Evolutionary conservation across 495 filamentous ascomycete genomes (phyloP).

Genomic region (Neurospora tetrasperma): DNA sequence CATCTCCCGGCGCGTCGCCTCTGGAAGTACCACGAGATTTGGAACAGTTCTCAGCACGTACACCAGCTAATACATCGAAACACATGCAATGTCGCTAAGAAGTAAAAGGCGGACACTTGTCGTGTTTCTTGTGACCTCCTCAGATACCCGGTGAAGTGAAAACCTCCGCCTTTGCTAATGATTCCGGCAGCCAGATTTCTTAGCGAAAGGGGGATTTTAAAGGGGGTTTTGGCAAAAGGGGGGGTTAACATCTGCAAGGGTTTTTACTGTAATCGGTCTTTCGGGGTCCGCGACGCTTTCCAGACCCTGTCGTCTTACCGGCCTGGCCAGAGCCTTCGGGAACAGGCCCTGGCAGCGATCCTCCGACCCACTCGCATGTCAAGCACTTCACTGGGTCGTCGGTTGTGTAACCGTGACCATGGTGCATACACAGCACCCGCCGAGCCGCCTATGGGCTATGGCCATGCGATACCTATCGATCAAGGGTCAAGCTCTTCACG

Average conservation of each 20-base stretch:
- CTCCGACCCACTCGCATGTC: background rate
- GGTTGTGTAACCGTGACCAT: background rate
- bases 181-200: too few relatives aligned
- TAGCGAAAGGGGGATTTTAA: too few relatives aligned
- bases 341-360: background rate
- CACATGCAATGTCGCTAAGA: background rate
- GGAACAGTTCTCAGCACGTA: background rate
- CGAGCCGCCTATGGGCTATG: background rate
- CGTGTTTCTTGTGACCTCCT: background rate
- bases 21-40: background rate
- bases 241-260: too few relatives aligned
- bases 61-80: background rate
- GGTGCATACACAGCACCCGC: background rate
- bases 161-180: too few relatives aligned
- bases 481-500: background rate
- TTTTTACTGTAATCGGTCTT: background rate
- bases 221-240: too few relatives aligned
- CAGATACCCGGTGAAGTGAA: background rate
- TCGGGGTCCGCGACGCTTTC: background rate
- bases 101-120: background rate
- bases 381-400: background rate
- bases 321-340: background rate
- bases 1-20: background rate
- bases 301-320: background rate
- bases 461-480: background rate